phyloP scores from a whole-genome alignment of 352 stramenopile species.

The Phytophthora parvispora region DNA sequence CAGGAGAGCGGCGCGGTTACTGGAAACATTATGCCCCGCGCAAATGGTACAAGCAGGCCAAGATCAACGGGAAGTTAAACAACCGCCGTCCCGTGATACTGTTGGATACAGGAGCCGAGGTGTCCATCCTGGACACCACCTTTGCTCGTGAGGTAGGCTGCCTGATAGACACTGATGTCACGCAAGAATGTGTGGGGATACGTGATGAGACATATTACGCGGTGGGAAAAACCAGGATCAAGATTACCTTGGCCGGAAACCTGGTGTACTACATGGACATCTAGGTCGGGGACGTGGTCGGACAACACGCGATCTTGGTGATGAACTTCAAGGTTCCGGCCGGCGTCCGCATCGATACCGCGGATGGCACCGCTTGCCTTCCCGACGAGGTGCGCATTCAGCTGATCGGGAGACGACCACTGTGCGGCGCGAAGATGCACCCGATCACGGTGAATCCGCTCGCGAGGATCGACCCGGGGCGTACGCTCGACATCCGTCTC shows the following conservation, averaged over 20 bases:
- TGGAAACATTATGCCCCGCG: slow-evolving; percentile 20
- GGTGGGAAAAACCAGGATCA: slow-evolving; percentile 11
- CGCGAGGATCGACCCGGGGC: no score
- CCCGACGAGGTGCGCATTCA: slow-evolving; percentile 20
- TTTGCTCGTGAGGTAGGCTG: slow-evolving; percentile 31
- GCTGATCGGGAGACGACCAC: background rate
- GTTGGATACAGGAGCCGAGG: slow-evolving; percentile 29
- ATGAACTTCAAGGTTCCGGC: slow-evolving; percentile 29
- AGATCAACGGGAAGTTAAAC: slow-evolving; percentile 18
- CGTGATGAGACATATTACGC: background rate
- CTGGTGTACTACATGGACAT: slow-evolving; percentile 15
- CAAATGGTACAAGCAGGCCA: slow-evolving; percentile 34
- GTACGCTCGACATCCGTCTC: no score
- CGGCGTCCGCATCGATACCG: slow-evolving; percentile 9
- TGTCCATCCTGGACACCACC: slow-evolving; percentile 26
- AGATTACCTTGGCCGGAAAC: slow-evolving; percentile 13
- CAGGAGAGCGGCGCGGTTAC: slow-evolving; percentile 30
- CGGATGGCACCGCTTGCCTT: slow-evolving; percentile 4
- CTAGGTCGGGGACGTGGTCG: slow-evolving; percentile 16
- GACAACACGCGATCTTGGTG: slow-evolving; percentile 11
- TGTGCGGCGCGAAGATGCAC: background rate
- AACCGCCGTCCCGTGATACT: slow-evolving; percentile 19
- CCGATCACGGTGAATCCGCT: no score
- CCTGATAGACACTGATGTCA: slow-evolving; percentile 15
- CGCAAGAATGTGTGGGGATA: slow-evolving; percentile 9